phyloP scores from a whole-genome alignment of 345 rosid species.

The Rhizophora apiculata region DNA sequence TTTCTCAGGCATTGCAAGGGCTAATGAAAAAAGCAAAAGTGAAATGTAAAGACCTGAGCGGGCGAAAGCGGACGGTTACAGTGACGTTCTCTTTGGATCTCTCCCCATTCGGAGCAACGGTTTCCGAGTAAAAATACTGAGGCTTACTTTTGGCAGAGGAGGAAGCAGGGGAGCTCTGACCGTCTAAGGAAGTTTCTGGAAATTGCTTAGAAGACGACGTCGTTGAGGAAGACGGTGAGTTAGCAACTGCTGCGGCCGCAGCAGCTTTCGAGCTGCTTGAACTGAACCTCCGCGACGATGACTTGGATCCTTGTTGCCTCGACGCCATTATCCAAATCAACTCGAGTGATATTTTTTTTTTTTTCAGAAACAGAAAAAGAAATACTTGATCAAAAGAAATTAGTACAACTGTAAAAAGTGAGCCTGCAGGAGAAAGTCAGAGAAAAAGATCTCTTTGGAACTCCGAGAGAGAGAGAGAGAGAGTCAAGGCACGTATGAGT shows the following conservation, averaged over 20 bases:
- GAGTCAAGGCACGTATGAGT: not conserved
- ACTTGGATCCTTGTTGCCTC: constrained; percentile 47
- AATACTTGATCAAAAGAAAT: not conserved
- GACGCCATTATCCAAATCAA: constrained; percentile 57
- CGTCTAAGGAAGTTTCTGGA: constrained; percentile 76
- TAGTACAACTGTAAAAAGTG: not conserved
- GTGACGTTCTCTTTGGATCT: constrained; percentile 88
- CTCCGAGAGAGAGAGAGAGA: not conserved
- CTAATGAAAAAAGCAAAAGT: not conserved
- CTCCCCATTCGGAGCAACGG: constrained; percentile 33
- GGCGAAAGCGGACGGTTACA: constrained; percentile 95
- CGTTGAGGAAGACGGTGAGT: constrained; percentile 84
- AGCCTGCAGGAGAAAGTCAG: constrained; percentile 10
- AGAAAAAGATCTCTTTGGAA: constrained; percentile 3
- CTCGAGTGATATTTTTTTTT: not conserved
- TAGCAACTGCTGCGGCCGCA: constrained; percentile 19
- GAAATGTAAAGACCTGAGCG: constrained; percentile 60
- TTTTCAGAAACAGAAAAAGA: not conserved
- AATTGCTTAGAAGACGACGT: constrained; percentile 82
- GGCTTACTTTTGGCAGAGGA: constrained; percentile 92
- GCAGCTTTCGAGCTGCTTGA: constrained; percentile 39
- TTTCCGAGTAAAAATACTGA: constrained; percentile 57
- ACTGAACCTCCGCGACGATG: constrained; percentile 48
- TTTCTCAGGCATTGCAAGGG: not conserved
- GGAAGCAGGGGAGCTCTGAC: constrained; percentile 94